Base-by-base conservation (phyloP, 2,329 filamentous ascomycete genomes). In the Graphilbum sp. region DNA sequence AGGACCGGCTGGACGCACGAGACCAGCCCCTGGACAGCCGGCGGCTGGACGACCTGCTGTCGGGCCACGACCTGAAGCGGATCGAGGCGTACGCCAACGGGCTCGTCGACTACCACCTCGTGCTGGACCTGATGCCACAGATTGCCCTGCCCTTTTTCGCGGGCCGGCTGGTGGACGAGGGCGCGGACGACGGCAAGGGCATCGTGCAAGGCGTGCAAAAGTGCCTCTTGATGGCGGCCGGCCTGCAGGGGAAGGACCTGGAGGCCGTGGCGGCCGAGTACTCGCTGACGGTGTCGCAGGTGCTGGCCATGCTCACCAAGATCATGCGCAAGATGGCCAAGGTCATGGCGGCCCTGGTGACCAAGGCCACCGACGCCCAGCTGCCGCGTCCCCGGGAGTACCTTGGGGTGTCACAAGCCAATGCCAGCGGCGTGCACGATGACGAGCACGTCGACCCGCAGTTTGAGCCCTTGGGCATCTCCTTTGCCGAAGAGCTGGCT, bases 271-370 rank as follows among this genome's bases (percentile, higher is more conserved):
- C 87, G 44, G 75, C 78, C 45, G 90, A 98, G 52, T 60, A 94
- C 3, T 69, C 68, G 8, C 61, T 95, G 6, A 74, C 73, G 1
- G 69, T 74, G 3, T 79, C 76, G 33, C 90, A 96, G 60, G 64
- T 95, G 4, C 66, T 98, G 44, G 87, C 88, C 43, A 93, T 96
- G 80, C 96, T 98, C 58, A 84, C 94, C 56, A 98, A 98, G 66
- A 80, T 94, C 43, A 69, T 95, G 42, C 75, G 86, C 46, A 96
- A 96, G 62, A 70, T 94, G 30, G 81, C 81, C 3, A 67, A 71
- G 3, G 73, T 87, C 53, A 90, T 98, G 59, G 72, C 76, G 24
- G 63, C 67, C 4, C 59, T 96, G 1, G 68, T 95, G 3, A 73
- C 85, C 32, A 75, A 73, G 4, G 85, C 83, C 0, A 77, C 79